Evolutionary conservation across 139 green algal genomes (phyloP).

Genomic region (Cymbomonas tetramitiformis): DNA sequence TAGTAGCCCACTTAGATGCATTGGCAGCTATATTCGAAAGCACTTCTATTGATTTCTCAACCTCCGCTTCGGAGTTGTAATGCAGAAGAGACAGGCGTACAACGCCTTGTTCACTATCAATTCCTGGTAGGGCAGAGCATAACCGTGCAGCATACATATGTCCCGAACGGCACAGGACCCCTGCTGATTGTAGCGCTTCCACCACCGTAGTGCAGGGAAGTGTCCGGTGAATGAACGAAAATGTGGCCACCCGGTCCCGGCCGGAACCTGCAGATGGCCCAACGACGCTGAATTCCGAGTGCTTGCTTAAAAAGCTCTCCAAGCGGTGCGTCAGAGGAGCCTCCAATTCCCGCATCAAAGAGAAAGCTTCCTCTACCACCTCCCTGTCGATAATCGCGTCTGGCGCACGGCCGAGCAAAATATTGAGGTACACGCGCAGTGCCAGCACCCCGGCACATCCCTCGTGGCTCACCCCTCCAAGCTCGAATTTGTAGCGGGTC

Average conservation of each 20-base stretch:
- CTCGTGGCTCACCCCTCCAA: slow-evolving; percentile 11
- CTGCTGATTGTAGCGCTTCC: background rate
- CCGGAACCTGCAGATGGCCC: background rate
- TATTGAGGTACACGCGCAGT: slow-evolving; percentile 8
- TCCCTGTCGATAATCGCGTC: no score
- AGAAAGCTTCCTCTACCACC: no score
- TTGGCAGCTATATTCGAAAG: no score
- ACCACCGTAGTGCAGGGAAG: background rate
- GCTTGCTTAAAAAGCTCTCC: no score
- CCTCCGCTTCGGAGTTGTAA: slow-evolving; percentile 38
- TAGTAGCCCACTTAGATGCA: no score
- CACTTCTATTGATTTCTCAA: slow-evolving; percentile 19
- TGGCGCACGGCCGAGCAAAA: background rate
- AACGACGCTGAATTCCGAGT: background rate
- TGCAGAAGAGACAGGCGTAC: slow-evolving; percentile 37
- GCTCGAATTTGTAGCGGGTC: slow-evolving; percentile 18
- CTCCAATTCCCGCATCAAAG: no score
- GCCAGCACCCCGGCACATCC: slow-evolving; percentile 12
- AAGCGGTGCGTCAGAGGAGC: no score
- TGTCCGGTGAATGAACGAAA: slow-evolving; percentile 14
- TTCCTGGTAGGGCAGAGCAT: slow-evolving; percentile 18
- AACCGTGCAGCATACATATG: slow-evolving; percentile 34
- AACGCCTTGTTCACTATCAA: slow-evolving; percentile 26
- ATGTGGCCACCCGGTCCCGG: slow-evolving; percentile 9
- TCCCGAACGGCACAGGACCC: slow-evolving; percentile 27